These are phyloP conservation scores for Xylona heveae DNA, from an alignment of 495 filamentous ascomycete species.

Conservation along the genomic window DNA sequence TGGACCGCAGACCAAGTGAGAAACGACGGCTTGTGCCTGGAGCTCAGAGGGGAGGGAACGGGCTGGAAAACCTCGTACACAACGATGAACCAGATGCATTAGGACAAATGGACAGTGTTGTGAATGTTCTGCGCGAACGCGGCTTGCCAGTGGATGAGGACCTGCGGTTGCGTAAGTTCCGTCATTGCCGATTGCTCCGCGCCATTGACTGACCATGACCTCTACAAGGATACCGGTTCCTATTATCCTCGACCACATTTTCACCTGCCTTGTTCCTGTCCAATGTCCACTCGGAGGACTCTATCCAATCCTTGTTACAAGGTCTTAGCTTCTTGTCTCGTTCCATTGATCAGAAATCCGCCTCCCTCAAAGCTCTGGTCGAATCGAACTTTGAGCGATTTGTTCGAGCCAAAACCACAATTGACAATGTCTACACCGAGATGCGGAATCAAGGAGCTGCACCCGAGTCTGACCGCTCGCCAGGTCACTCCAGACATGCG, in stretches of 20 bases:
- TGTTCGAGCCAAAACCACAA: conserved; percentile 85
- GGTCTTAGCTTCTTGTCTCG: conserved; percentile 65
- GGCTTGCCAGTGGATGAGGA: conserved; percentile 80
- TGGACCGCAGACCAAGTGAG: conserved; percentile 51
- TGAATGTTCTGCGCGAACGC: conserved; percentile 48
- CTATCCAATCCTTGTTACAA: conserved; percentile 52
- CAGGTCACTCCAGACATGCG: conserved; percentile 31
- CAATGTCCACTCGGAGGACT: conserved; percentile 67
- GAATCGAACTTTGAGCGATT: conserved; percentile 97
- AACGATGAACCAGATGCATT: conserved; percentile 84
- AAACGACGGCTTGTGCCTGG: conserved; percentile 42
- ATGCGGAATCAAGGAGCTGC: conserved; percentile 76
- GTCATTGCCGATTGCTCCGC: neutral
- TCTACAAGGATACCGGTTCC: conserved; percentile 59
- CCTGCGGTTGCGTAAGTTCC: conserved; percentile 40
- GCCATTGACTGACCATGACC: neutral
- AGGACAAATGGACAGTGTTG: conserved; percentile 63
- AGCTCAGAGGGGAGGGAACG: conserved; percentile 42
- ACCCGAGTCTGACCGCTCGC: conserved; percentile 24
- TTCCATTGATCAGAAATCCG: conserved; percentile 94
- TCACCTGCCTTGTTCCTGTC: conserved; percentile 79
- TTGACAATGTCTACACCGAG: conserved; percentile 93
- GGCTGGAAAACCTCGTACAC: conserved; percentile 54
- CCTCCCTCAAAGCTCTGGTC: conserved; percentile 81
- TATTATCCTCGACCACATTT: conserved; percentile 88